A percentile compares a stretch with the other conserved stretches of the same genome.
These are phyloP conservation scores for Aspergillus sp. DNA, from an alignment of 2,329 filamentous ascomycete genomes.

Conservation along the genomic window DNA sequence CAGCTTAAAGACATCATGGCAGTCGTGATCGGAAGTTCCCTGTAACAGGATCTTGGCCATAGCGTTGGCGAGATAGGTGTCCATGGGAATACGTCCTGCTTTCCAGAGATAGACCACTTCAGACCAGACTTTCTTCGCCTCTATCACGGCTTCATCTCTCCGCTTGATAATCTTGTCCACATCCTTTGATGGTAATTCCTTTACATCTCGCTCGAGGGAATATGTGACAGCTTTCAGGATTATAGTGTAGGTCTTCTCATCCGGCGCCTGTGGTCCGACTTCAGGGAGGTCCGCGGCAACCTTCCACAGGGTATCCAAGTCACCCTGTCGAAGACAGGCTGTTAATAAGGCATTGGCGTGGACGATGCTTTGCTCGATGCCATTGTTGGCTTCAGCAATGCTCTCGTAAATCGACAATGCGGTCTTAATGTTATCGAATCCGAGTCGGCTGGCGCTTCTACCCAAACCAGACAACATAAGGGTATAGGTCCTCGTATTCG, in stretches of 20 bases:
- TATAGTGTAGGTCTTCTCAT: conserved; percentile 70
- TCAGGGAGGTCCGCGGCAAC: conserved; percentile 67
- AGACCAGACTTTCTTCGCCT: conserved; percentile 71
- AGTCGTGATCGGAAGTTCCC: conserved; percentile 54
- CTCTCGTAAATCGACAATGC: conserved; percentile 71
- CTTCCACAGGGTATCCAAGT: conserved; percentile 75
- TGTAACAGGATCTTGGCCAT: conserved; percentile 75
- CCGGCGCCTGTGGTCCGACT: conserved; percentile 55
- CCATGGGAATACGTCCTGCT: conserved; percentile 61
- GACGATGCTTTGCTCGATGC: conserved; percentile 65
- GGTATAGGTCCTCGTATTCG: conserved; percentile 77
- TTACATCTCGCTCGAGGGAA: conserved; percentile 29
- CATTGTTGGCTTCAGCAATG: conserved; percentile 58
- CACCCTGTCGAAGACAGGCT: conserved; percentile 65
- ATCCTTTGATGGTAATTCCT: conserved; percentile 24
- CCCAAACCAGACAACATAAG: conserved; percentile 72
- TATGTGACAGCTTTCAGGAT: conserved; percentile 70
- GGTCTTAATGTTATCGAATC: conserved; percentile 53
- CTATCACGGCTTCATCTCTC: conserved; percentile 46
- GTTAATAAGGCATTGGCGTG: conserved; percentile 85
- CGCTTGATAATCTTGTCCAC: conserved; percentile 20
- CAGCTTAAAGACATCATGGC: conserved; percentile 65
- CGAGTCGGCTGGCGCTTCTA: conserved; percentile 45
- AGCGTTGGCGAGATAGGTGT: conserved; percentile 69
- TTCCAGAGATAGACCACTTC: conserved; percentile 74